A percentile compares a stretch with the other conserved stretches of the same genome.
Evolutionary conservation across 768 basidiomycete species (phyloP).

Genomic region (Kwoniella europaea): DNA sequence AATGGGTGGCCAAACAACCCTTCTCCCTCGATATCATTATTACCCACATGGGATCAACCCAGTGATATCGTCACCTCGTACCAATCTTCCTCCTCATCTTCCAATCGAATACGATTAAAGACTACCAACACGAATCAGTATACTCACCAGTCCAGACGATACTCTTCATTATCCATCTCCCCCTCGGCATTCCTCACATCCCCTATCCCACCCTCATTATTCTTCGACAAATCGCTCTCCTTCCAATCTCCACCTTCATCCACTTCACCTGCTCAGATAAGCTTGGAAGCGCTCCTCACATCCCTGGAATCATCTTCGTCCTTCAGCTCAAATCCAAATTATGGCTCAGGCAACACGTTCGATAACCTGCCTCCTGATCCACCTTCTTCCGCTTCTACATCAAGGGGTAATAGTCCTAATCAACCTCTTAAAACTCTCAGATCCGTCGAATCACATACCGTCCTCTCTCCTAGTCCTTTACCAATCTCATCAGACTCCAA

Average conservation of each 20-base stretch:
- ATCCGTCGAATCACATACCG: slow-evolving; percentile 32
- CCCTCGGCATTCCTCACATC: slow-evolving; percentile 27
- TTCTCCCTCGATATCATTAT: slow-evolving; percentile 27
- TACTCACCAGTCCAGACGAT: slow-evolving; percentile 6
- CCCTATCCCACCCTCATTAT: slow-evolving; percentile 26
- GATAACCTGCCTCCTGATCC: slow-evolving; percentile 21
- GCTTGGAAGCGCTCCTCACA: slow-evolving; percentile 20
- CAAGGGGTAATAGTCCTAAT: slow-evolving; percentile 8
- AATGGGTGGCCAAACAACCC: slow-evolving; percentile 14
- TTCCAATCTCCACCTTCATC: neutral
- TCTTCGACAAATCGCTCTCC: slow-evolving; percentile 15
- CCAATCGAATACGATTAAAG: slow-evolving; percentile 5
- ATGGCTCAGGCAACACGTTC: neutral
- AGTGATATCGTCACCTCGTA: slow-evolving; percentile 21
- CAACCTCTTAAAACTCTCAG: slow-evolving; percentile 13
- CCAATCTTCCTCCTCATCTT: slow-evolving; percentile 1
- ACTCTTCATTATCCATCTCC: slow-evolving; percentile 17
- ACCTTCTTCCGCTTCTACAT: slow-evolving; percentile 19
- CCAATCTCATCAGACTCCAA: slow-evolving; percentile 6
- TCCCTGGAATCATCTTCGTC: slow-evolving; percentile 12
- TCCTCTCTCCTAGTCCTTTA: slow-evolving; percentile 26
- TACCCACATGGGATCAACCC: slow-evolving; percentile 39
- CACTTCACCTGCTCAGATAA: slow-evolving; percentile 26
- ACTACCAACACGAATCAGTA: neutral
- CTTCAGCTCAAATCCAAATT: neutral